Evolutionary conservation across 306 rosid species (phyloP), one percentile per base, ranked within the genome.

Genomic region (Trifolium fragiferum): DNA sequence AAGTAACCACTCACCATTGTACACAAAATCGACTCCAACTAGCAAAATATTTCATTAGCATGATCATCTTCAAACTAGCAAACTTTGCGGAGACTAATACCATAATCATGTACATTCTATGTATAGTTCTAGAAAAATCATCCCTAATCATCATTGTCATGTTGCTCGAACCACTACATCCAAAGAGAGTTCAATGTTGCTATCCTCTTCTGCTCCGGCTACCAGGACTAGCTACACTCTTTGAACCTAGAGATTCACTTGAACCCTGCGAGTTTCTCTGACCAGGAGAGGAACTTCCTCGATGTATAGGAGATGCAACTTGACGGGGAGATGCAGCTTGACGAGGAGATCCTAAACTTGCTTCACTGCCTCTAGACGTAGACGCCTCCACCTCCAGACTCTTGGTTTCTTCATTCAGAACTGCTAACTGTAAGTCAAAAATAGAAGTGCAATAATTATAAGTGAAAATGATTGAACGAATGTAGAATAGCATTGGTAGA

Each of bases 141-240:
- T 46, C 35, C 37, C 76, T 72, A 81, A 74, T 33, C 75, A 60
- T 51, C 81, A 20, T 21, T 30, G n/a, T 4, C 8, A 70, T 64
- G 65, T n/a, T 33, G 78, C 71, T 78, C 37, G 66, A 69, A 82
- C 78, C 70, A 76, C 62, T 64, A 62, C 60, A 80, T 55, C 75
- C 62, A 35, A 21, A 20, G 7, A 50, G 35, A 43, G 59, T 71
- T 70, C 73, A 68, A 47, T 8, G 35, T 74, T 77, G 83, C 18
- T 77, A 76, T 25, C 93, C 99, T 79, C 77, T 90, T 65, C 88
- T 83, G 87, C 90, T 95, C 57, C 93, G 78, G 85, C 92, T 78
- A 63, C 89, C 65, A 66, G 98, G 68, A 84, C 93, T 87, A 46
- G 81, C 81, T 63, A 74, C 69, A 47, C 23, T 59, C 76, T 84